These are phyloP conservation scores for Neurospora sublineolata DNA, from an alignment of 495 filamentous ascomycete genomes.

Conservation along the genomic window DNA sequence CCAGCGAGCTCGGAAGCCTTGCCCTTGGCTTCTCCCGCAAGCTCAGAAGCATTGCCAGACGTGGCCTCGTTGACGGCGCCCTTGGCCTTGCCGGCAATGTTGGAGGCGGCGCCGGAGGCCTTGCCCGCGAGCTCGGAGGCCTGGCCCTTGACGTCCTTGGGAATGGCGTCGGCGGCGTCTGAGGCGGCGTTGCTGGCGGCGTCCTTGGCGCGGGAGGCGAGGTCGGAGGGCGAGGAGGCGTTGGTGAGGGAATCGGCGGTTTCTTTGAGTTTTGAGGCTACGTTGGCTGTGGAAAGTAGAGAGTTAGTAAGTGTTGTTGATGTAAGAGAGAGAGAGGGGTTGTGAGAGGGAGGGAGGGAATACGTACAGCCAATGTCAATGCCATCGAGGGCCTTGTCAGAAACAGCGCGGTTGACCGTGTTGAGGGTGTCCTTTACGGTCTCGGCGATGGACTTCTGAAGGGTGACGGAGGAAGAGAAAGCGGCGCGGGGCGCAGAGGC, in stretches of 20 bases:
- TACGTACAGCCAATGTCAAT: conserved; percentile 41
- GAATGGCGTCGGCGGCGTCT: not conserved
- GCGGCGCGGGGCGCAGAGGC: conserved; percentile 22
- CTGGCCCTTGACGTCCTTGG: conserved; percentile 17
- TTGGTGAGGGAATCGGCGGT: conserved; percentile 15
- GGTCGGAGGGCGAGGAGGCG: not conserved
- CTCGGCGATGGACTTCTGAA: conserved; percentile 35
- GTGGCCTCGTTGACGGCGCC: conserved; percentile 19
- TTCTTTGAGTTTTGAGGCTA: conserved; percentile 34
- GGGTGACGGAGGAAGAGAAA: conserved; percentile 31
- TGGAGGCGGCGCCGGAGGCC: conserved; percentile 16
- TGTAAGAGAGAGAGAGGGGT: not conserved
- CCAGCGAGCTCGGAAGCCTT: conserved; percentile 22
- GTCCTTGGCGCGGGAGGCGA: conserved; percentile 8
- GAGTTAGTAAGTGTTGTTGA: conserved; percentile 5
- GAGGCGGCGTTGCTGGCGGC: not conserved
- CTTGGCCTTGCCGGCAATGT: conserved; percentile 18
- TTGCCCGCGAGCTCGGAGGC: conserved; percentile 21
- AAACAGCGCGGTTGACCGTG: conserved; percentile 38
- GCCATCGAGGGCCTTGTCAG: conserved; percentile 44
- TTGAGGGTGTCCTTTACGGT: conserved; percentile 41
- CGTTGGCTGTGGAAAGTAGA: conserved; percentile 22
- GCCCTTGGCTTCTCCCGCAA: conserved; percentile 25
- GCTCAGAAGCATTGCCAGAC: conserved; percentile 9
- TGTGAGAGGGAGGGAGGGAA: no score